Evolutionary conservation across 2,329 filamentous ascomycete genomes (phyloP), one percentile per base, ranked within the genome.

Genomic region (Onygenales sp.): DNA sequence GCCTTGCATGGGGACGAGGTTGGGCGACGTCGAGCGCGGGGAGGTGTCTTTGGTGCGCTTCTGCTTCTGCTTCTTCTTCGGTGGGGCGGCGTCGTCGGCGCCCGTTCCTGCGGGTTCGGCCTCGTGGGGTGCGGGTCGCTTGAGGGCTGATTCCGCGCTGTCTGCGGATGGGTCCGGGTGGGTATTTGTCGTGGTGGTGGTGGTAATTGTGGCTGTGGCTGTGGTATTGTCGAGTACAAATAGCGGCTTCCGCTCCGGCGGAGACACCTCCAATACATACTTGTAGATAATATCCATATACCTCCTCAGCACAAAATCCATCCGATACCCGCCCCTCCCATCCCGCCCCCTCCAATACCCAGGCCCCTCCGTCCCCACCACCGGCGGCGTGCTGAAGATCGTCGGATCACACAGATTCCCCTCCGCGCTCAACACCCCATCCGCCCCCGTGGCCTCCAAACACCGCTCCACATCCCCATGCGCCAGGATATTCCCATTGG

Each of bases 341-440:
- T 91, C 82, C 51, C 74, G 77, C 0, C 87, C 88, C 36, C 86
- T 78, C 91, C 92, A 97, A 69, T 93, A 97, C 27, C n/a, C 51
- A 27, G 34, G 3, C 10, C 82, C 83, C 67, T 88, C 83, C 8
- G 5, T 11, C 33, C 14, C 86, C 0, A 74, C 63, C 0, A 79
- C 67, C 0, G 89, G 89, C 13, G 83, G 77, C 34, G 76, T 71
- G 11, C 85, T 83, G 65, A 98, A 98, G 43, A 98, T 86, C 2
- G 83, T 84, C 0, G 93, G 93, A 65, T 98, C 89, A 64, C 89
- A 92, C 0, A 98, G 78, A 65, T 96, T 95, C 0, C 90, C 93
- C 70, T 98, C 93, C 4, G 93, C 93, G 60, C 86, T 92, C 93
- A 98, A 97, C 50, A 98, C 83, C 14, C 81, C 93, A 67, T 98